Evolutionary conservation across 257 asterid species (phyloP).

Genomic region (Solanum medicagineum): DNA sequence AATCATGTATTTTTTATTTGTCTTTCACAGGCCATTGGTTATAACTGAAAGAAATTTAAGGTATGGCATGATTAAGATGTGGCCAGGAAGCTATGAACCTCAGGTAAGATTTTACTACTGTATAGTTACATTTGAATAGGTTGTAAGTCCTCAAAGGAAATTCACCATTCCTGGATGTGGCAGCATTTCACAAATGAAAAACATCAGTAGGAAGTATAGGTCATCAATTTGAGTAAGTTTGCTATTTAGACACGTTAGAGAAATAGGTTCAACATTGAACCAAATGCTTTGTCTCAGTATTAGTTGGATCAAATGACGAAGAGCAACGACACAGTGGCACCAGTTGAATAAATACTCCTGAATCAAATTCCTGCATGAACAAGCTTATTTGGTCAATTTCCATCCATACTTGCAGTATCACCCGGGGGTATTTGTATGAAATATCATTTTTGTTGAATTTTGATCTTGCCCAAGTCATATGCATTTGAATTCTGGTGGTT

Average conservation of each 20-base stretch:
- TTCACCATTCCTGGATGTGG: background rate
- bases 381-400: background rate
- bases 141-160: background rate
- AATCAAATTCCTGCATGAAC: background rate
- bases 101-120: slow-evolving; percentile 3
- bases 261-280: background rate
- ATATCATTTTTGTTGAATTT: background rate
- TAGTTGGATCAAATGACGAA: background rate
- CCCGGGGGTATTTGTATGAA: background rate
- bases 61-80: background rate
- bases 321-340: background rate
- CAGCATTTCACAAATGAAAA: background rate
- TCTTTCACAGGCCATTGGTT: slow-evolving; percentile 43
- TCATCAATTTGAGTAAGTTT: background rate
- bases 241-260: background rate
- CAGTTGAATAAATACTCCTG: background rate
- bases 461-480: background rate
- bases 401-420: background rate
- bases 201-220: background rate
- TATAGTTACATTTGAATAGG: background rate
- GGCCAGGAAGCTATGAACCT: background rate
- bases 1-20: background rate
- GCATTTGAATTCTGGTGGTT: background rate
- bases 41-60: slow-evolving; percentile 3
- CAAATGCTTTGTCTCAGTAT: background rate